These are phyloP conservation scores for Fusarium sarcochroum DNA, from an alignment of 2,329 filamentous ascomycete genomes.

Conservation along the genomic window DNA sequence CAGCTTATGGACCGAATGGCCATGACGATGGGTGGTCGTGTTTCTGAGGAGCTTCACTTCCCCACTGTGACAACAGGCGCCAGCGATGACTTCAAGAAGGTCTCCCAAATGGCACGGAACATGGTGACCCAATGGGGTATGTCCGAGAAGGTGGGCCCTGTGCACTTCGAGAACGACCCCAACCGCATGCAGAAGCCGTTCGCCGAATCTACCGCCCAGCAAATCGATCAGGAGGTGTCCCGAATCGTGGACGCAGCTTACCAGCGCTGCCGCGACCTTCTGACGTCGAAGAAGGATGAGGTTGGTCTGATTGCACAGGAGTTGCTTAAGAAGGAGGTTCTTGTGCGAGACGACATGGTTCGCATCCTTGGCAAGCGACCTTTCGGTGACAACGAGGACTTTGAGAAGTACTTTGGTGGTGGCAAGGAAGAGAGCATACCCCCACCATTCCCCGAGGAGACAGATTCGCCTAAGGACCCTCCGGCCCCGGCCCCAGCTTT, in stretches of 20 bases:
- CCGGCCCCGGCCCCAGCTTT: conserved; percentile 59
- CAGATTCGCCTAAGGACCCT: conserved; percentile 56
- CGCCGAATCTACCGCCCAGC: conserved; percentile 91
- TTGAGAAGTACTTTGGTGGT: conserved; percentile 91
- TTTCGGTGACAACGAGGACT: conserved; percentile 87
- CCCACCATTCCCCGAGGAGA: conserved; percentile 65
- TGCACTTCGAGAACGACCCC: conserved; percentile 89
- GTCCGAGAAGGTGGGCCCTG: conserved; percentile 92
- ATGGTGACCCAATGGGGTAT: conserved; percentile 99
- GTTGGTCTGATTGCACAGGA: conserved; percentile 94
- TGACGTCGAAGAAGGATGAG: conserved; percentile 88
- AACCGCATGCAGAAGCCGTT: conserved; percentile 94
- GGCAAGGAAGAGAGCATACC: conserved; percentile 70
- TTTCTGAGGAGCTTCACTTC: conserved; percentile 97
- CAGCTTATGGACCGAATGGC: conserved; percentile 99
- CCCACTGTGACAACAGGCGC: conserved; percentile 95
- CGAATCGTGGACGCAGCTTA: conserved; percentile 94
- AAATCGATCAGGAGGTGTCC: conserved; percentile 92
- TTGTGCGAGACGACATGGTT: conserved; percentile 92
- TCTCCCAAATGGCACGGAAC: conserved; percentile 92
- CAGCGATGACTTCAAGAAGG: conserved; percentile 98
- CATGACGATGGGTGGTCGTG: conserved; percentile 96
- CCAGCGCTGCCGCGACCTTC: conserved; percentile 86
- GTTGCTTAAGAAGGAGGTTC: conserved; percentile 89
- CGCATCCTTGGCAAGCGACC: conserved; percentile 86